These are phyloP conservation scores for Termitomyces sp. DNA, from an alignment of 768 basidiomycete genomes.

Conservation along the genomic window DNA sequence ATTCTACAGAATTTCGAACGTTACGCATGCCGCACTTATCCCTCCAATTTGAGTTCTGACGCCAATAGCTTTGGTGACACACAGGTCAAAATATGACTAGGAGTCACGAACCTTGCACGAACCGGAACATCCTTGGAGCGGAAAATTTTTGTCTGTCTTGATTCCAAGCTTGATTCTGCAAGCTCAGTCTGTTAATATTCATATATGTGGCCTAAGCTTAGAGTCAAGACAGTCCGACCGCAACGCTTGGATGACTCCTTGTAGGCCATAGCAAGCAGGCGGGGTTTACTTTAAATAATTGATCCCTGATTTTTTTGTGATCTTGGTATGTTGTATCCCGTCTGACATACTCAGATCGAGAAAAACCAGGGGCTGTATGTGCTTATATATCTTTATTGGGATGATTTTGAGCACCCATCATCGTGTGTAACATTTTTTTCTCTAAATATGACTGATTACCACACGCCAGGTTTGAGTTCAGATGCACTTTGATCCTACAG, in stretches of 20 bases:
- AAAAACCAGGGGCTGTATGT: background rate
- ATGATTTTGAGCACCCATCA: background rate
- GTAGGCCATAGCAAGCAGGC: no score
- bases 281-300: no score
- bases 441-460: background rate
- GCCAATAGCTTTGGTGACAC: background rate
- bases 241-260: no score
- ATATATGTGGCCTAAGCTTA: background rate
- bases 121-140: background rate
- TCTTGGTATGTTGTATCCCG: background rate
- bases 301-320: background rate
- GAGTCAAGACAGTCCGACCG: background rate
- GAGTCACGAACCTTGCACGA: background rate
- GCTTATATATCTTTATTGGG: background rate
- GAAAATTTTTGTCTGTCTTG: background rate
- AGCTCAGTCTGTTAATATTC: background rate
- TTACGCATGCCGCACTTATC: no score
- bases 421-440: background rate
- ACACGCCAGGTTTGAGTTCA: background rate
- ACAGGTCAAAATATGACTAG: background rate
- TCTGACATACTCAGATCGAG: background rate
- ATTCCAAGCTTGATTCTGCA: background rate
- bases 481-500: background rate
- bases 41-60: no score
- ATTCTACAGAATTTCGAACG: no score